These are phyloP conservation scores for Neonectria magnoliae DNA, from an alignment of 2,329 filamentous ascomycete species.

Conservation along the genomic window DNA sequence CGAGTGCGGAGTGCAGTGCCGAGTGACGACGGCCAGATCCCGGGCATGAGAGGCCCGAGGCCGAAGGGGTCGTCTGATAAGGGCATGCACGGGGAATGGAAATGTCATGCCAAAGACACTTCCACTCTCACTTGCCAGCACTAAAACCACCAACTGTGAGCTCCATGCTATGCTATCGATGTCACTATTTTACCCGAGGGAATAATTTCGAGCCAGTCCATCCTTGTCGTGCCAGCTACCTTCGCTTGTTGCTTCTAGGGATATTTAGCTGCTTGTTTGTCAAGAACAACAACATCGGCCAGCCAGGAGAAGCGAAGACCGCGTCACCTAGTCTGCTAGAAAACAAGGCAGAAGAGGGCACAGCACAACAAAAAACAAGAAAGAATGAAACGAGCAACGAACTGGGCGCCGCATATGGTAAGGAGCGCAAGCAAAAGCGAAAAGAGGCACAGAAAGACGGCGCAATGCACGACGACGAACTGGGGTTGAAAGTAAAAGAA, in stretches of 20 bases:
- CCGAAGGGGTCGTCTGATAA: no score
- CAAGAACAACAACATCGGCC: not conserved
- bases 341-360: not conserved
- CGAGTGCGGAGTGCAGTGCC: not conserved
- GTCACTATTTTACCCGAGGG: not conserved
- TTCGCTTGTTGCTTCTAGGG: no score
- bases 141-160: not conserved
- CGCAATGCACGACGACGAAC: conserved; percentile 16
- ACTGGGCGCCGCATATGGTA: not conserved
- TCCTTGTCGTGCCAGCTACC: not conserved
- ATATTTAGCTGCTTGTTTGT: no score
- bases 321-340: not conserved
- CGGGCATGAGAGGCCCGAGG: not conserved
- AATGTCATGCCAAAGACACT: not conserved
- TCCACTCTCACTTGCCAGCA: not conserved
- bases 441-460: not conserved
- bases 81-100: not conserved
- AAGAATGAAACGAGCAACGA: not conserved
- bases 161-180: not conserved
- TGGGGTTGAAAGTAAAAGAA: not conserved
- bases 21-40: not conserved
- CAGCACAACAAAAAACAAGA: not conserved
- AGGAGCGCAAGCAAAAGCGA: not conserved
- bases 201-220: not conserved
- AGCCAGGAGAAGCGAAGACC: not conserved